phyloP scores from a whole-genome alignment of 495 filamentous ascomycete genomes.

The Penicillium bovifimosum region DNA sequence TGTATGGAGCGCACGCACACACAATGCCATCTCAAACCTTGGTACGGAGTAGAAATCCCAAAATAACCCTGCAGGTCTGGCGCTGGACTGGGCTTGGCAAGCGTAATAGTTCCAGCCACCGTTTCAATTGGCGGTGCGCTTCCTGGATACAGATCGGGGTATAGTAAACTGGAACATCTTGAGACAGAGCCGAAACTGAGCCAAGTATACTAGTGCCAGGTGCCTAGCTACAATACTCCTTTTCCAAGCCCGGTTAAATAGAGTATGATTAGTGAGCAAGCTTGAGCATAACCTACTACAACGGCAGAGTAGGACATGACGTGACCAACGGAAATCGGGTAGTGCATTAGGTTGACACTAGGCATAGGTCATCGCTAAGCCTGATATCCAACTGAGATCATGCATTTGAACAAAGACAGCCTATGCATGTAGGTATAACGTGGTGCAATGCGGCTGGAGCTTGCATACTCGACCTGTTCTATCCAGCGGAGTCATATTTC shows the following conservation, averaged over 20 bases:
- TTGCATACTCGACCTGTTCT: neutral
- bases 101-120: neutral
- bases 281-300: no score
- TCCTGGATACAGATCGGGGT: neutral
- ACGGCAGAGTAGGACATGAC: conserved; percentile 1
- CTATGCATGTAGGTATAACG: conserved; percentile 1
- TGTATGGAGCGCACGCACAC: neutral
- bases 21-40: neutral
- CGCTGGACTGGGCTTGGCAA: neutral
- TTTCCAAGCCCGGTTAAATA: no score
- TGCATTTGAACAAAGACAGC: conserved; percentile 1
- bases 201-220: neutral
- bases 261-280: no score
- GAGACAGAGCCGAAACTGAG: neutral
- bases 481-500: neutral
- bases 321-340: neutral
- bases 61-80: conserved; percentile 1
- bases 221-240: neutral
- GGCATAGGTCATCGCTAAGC: neutral
- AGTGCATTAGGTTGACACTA: neutral
- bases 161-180: conserved; percentile 1
- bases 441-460: neutral
- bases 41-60: no score
- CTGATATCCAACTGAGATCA: neutral
- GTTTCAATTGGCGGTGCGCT: neutral